Evolutionary conservation across 345 rosid species (phyloP).

Genomic region (Lepidium aucheri): DNA sequence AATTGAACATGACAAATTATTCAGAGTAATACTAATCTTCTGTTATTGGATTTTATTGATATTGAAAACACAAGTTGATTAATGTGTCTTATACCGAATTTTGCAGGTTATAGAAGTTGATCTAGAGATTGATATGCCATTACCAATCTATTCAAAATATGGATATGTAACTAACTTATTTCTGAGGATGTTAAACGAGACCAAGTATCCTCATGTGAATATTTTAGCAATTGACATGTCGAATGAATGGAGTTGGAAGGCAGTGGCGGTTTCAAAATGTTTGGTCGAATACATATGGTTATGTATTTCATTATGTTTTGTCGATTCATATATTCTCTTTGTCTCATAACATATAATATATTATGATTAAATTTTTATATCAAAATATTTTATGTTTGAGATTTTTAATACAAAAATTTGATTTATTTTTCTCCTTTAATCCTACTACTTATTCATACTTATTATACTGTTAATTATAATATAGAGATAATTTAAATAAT

Average conservation of each 20-base stretch:
- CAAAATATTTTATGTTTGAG: too few species aligned
- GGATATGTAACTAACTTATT: slow-evolving; percentile 52
- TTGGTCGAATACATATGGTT: slow-evolving; percentile 2
- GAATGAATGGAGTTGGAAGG: slow-evolving; percentile 46
- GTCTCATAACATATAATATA: too few species aligned
- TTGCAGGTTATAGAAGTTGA: slow-evolving; percentile 63
- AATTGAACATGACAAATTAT: slow-evolving; percentile 69
- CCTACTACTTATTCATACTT: too few species aligned
- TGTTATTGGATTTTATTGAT: neutral
- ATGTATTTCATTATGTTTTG: neutral
- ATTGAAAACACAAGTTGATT: neutral
- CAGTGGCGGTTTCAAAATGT: slow-evolving; percentile 49
- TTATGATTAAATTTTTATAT: too few species aligned
- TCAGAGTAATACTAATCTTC: slow-evolving; percentile 39
- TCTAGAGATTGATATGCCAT: slow-evolving; percentile 78
- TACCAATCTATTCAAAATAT: slow-evolving; percentile 64
- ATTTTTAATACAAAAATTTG: too few species aligned
- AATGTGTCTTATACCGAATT: neutral
- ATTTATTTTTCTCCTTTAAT: too few species aligned
- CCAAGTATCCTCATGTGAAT: slow-evolving; percentile 75
- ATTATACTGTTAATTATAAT: too few species aligned
- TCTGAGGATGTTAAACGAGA: slow-evolving; percentile 56
- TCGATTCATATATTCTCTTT: slow-evolving; percentile 1
- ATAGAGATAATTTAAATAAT: too few species aligned
- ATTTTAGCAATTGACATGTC: slow-evolving; percentile 72